Conservation (phyloP, 768 basidiomycete species). For the Phaeotremella fagi region DNA sequence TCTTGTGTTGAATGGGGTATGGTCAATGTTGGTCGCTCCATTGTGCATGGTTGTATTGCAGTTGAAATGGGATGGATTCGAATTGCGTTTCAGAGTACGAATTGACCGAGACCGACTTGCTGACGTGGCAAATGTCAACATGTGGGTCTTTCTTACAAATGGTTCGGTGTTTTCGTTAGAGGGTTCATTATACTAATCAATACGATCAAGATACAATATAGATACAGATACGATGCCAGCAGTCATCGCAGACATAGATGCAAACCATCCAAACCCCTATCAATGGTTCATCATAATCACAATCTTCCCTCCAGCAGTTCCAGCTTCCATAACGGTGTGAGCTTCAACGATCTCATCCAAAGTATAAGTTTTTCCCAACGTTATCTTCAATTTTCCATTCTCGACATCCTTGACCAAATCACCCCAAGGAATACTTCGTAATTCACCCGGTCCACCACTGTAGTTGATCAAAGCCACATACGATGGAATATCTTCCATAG, state of each 20-base stretch:
- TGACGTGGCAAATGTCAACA: no score
- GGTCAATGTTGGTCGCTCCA: neutral
- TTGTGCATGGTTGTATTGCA: neutral
- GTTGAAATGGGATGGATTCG: neutral
- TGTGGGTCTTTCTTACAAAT: no score
- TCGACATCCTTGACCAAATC: constrained; percentile 4
- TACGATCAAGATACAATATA: no score
- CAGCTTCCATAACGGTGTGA: constrained; percentile 9
- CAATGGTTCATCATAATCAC: constrained; percentile 4
- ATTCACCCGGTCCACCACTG: constrained; percentile 1
- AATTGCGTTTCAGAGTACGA: neutral
- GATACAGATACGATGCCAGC: no score
- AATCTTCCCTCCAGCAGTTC: constrained; percentile 8
- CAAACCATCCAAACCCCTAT: neutral
- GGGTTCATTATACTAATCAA: no score
- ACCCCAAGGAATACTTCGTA: constrained; percentile 1
- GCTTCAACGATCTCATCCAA: constrained; percentile 7
- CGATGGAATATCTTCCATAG: constrained; percentile 3
- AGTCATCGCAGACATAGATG: neutral
- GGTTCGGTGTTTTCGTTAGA: no score
- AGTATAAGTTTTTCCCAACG: constrained; percentile 2
- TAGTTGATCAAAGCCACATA: constrained; percentile 4
- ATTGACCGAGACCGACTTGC: neutral
- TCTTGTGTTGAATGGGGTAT: neutral
- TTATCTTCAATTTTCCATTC: constrained; percentile 8